Conservation (phyloP, 2,329 filamentous ascomycete genomes). For the Rosellinia necatrix region DNA sequence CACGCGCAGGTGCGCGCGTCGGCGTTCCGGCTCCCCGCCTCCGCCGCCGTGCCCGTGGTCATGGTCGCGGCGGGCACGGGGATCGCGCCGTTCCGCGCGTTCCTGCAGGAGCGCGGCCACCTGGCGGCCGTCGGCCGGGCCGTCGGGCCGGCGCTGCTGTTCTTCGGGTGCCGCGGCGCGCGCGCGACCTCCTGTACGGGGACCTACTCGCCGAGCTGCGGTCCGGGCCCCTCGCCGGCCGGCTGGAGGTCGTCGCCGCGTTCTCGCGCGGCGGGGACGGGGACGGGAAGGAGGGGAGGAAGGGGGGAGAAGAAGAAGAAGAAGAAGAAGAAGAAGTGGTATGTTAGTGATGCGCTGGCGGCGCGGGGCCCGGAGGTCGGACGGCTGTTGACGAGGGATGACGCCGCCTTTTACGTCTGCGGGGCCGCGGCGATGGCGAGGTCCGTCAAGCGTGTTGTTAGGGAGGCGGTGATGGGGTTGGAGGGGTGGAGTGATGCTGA, state of each 20-base stretch:
- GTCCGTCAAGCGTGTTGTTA: not conserved
- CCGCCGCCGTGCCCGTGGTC: not conserved
- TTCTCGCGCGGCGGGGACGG: not conserved
- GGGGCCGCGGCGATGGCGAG: not conserved
- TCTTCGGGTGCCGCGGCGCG: not conserved
- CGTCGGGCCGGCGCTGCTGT: not conserved
- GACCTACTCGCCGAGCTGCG: not conserved
- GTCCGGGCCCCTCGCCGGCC: not conserved
- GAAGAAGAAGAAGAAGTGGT: not conserved
- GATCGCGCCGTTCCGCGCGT: not conserved
- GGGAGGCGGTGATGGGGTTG: not conserved
- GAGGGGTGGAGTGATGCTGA: not conserved
- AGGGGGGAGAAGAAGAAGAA: no score
- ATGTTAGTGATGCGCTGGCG: not conserved
- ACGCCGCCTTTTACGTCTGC: not conserved
- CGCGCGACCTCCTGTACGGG: not conserved
- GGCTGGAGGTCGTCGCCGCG: not conserved
- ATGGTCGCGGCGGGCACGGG: constrained; percentile 4
- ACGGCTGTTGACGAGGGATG: not conserved
- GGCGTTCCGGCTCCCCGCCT: not conserved
- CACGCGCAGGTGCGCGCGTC: not conserved
- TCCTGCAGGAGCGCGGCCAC: not conserved
- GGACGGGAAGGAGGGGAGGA: no score
- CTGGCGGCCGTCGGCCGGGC: not conserved
- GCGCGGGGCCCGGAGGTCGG: not conserved